These are phyloP conservation scores for Pythium aquatile DNA, from an alignment of 352 stramenopile species.

Conservation along the genomic window DNA sequence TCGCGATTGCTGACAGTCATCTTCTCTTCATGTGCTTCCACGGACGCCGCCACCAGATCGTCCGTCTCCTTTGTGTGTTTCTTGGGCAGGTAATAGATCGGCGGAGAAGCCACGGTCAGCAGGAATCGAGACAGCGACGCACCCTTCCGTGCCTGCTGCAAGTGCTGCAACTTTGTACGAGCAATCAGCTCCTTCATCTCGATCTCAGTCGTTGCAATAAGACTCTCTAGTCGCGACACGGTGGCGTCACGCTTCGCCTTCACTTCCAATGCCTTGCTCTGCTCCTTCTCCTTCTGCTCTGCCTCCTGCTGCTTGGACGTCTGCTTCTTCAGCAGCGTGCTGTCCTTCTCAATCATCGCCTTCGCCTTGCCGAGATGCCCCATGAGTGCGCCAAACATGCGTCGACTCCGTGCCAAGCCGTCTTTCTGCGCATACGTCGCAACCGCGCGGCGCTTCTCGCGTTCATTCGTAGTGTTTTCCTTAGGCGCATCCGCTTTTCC, in stretches of 20 bases:
- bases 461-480: conserved; percentile 20
- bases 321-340: conserved; percentile 66
- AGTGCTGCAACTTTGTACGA: conserved; percentile 56
- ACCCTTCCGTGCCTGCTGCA: conserved; percentile 47
- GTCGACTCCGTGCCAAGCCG: conserved; percentile 61
- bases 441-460: conserved; percentile 48
- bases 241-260: conserved; percentile 40
- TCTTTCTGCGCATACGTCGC: conserved; percentile 63
- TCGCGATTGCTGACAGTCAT: conserved; percentile 35
- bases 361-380: conserved; percentile 79
- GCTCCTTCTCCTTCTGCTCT: conserved; percentile 66
- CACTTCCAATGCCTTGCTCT: conserved; percentile 49
- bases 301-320: conserved; percentile 62
- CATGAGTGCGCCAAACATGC: conserved; percentile 84
- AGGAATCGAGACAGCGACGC: conserved; percentile 57
- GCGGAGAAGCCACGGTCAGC: conserved; percentile 61
- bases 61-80: conserved; percentile 80
- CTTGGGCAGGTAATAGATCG: conserved; percentile 69
- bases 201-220: conserved; percentile 45
- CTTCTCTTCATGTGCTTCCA: conserved; percentile 74
- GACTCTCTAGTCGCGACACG: conserved; percentile 39
- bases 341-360: conserved; percentile 77
- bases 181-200: conserved; percentile 54
- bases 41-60: conserved; percentile 62
- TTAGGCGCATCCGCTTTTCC: background rate